Percentiles rank a stretch among this genome's conserved stretches.
Conservation (phyloP, 345 rosid genomes). For the thale cress (Arabidopsis thaliana) region TAIR10.1 NC_003076.8:25077501-25078000, state of each 20-base stretch:
- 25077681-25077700: background rate
- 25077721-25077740: too few species aligned
- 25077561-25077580: slow-evolving; percentile 6
- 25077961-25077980: slow-evolving; percentile 1
- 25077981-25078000: background rate
- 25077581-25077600: slow-evolving; percentile 13
- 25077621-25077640: slow-evolving; percentile 4
- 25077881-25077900: background rate
- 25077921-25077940: background rate
- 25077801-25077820: too few species aligned
- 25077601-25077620: slow-evolving; percentile 5
- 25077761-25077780: too few species aligned
- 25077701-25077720: too few species aligned
- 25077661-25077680: background rate
- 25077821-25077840: too few species aligned
- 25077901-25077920: background rate
- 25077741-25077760: too few species aligned
- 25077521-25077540: background rate
- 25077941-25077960: background rate
- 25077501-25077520: slow-evolving; percentile 16
- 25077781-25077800: too few species aligned
- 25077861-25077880: background rate
- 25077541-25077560: background rate
- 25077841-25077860: too few species aligned
- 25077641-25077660: background rate